A percentile compares a stretch with the other conserved stretches of the same genome.
Evolutionary conservation across 306 rosid species (phyloP).

Genomic region (Coriaria nepalensis): DNA sequence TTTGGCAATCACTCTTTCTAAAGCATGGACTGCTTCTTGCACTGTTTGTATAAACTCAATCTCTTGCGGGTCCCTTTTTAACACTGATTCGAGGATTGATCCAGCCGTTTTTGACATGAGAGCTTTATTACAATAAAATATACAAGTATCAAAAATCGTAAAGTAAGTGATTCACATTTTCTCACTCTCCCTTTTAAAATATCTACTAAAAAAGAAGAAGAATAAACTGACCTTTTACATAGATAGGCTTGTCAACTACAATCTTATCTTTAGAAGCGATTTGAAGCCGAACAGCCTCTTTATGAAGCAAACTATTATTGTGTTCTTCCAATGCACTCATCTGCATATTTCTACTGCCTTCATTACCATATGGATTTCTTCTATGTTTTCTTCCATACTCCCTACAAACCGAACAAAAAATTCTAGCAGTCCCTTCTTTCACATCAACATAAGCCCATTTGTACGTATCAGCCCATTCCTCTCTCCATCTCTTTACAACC

Average conservation of each 20-base stretch:
- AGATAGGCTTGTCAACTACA: slow-evolving; percentile 71
- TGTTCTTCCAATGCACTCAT: slow-evolving; percentile 99
- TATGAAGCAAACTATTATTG: slow-evolving; percentile 94
- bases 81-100: slow-evolving; percentile 81
- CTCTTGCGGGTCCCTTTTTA: slow-evolving; percentile 93
- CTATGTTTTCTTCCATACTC: slow-evolving; percentile 95
- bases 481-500: slow-evolving; percentile 99
- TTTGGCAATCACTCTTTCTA: slow-evolving; percentile 90
- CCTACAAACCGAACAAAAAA: slow-evolving; percentile 93
- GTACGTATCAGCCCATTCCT: slow-evolving; percentile 99
- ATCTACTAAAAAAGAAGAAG: background rate
- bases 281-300: slow-evolving; percentile 98
- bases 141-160: background rate
- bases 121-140: slow-evolving; percentile 27
- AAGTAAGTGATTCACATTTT: too few species aligned
- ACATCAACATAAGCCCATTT: slow-evolving; percentile 97
- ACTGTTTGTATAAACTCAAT: slow-evolving; percentile 77
- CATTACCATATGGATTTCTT: slow-evolving; percentile 95
- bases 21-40: slow-evolving; percentile 79
- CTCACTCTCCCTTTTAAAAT: too few species aligned
- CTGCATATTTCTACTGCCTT: slow-evolving; percentile 99
- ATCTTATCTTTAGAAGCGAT: slow-evolving; percentile 90
- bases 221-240: slow-evolving; percentile 67
- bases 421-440: slow-evolving; percentile 92
- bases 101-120: slow-evolving; percentile 91